Percentiles rank a stretch among this genome's conserved stretches.
Conservation (phyloP, 352 stramenopile genomes). For the Pythium plurisporium region DNA sequence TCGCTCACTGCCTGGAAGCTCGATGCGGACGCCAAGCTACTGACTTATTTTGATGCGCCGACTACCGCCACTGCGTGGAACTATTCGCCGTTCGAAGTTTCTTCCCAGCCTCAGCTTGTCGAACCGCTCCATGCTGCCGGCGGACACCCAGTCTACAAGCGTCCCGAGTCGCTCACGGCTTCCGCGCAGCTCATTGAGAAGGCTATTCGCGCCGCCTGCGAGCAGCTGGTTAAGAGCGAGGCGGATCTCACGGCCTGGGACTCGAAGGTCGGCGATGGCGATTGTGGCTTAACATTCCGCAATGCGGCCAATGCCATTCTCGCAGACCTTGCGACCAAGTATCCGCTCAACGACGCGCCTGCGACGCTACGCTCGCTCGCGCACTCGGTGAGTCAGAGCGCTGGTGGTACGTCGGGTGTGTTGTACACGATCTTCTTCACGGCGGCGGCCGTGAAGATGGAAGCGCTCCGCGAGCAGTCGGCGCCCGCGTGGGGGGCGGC, state of each 20-base stretch:
- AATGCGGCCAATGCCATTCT: constrained; percentile 88
- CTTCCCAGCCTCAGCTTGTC: constrained; percentile 14
- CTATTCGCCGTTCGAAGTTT: constrained; percentile 37
- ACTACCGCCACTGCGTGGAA: constrained; percentile 67
- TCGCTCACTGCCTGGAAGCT: constrained; percentile 89
- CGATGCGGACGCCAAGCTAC: constrained; percentile 42
- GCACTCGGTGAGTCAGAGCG: constrained; percentile 60
- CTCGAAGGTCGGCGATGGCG: constrained; percentile 94
- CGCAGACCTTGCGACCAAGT: constrained; percentile 43
- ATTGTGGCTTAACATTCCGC: constrained; percentile 96
- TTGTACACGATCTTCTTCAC: constrained; percentile 94
- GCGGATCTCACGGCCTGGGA: constrained; percentile 93
- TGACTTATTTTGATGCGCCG: constrained; percentile 52
- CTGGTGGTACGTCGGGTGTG: constrained; percentile 93
- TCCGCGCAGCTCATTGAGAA: constrained; percentile 45
- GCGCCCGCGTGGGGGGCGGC: constrained; percentile 41
- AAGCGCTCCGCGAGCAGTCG: constrained; percentile 30
- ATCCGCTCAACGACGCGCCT: constrained; percentile 60
- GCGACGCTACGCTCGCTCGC: constrained; percentile 57
- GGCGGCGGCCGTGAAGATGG: constrained; percentile 48
- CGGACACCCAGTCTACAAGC: constrained; percentile 25
- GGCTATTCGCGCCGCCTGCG: constrained; percentile 56
- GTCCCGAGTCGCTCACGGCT: constrained; percentile 40
- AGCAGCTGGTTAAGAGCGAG: constrained; percentile 86
- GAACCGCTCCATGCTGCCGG: constrained; percentile 18